phyloP scores from a whole-genome alignment of 495 filamentous ascomycete species.

The Pseudoneurospora amorphoporcata region DNA sequence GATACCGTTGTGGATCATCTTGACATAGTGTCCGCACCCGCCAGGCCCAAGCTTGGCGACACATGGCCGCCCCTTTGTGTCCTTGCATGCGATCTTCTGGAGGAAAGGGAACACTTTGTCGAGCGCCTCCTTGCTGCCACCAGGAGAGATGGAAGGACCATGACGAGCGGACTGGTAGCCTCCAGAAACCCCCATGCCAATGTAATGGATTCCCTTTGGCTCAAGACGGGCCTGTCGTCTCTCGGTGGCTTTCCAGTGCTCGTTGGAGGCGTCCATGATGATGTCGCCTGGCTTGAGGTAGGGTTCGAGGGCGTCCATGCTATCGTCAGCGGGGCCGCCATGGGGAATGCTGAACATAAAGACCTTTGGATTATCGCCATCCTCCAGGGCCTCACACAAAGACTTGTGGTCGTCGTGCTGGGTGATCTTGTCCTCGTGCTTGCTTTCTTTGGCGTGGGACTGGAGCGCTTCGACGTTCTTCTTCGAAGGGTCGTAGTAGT shows the following conservation, averaged over 20 bases:
- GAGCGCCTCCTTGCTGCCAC: conserved; percentile 21
- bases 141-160: conserved; percentile 22
- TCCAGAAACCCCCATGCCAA: conserved; percentile 53
- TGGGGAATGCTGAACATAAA: conserved; percentile 60
- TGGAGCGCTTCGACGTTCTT: conserved; percentile 14
- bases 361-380: conserved; percentile 15
- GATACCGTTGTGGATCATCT: conserved; percentile 73
- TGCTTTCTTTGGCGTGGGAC: not conserved
- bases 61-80: conserved; percentile 47
- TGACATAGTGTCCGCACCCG: conserved; percentile 62
- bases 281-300: conserved; percentile 54
- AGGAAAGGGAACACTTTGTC: conserved; percentile 38
- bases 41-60: conserved; percentile 51
- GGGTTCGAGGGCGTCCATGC: conserved; percentile 47
- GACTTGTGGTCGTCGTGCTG: not conserved
- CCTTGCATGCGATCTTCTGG: conserved; percentile 47
- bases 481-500: conserved; percentile 17
- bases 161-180: conserved; percentile 48
- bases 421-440: not conserved
- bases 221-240: conserved; percentile 48
- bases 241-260: conserved; percentile 60
- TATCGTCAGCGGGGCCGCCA: conserved; percentile 55
- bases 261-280: conserved; percentile 63
- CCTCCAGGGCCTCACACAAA: not conserved
- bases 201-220: conserved; percentile 3